phyloP scores from a whole-genome alignment of 805 yeast species.

The Nakazawaea wickerhamii region DNA sequence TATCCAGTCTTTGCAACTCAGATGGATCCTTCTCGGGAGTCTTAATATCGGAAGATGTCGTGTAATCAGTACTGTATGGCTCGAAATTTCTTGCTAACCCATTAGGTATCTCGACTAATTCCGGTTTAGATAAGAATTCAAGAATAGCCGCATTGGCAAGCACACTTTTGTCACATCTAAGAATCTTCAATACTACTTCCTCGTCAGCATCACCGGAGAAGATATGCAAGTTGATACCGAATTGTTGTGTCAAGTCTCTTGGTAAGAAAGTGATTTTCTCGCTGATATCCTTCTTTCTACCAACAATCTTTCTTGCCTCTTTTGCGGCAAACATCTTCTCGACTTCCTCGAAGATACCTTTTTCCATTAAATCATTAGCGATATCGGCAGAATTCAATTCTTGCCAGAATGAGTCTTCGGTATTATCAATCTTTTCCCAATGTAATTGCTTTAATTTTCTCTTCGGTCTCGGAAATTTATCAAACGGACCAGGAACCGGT shows the following conservation, averaged over 20 bases:
- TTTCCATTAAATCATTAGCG: conserved; percentile 44
- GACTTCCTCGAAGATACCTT: conserved; percentile 62
- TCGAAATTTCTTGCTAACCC: conserved; percentile 50
- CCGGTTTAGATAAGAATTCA: conserved; percentile 69
- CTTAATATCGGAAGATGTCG: conserved; percentile 22
- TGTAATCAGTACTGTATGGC: conserved; percentile 56
- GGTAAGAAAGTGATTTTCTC: conserved; percentile 54
- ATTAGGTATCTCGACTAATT: conserved; percentile 53
- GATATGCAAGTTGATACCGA: conserved; percentile 70
- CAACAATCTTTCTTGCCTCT: conserved; percentile 38
- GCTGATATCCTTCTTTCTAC: conserved; percentile 28
- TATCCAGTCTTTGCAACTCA: conserved; percentile 63
- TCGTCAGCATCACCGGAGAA: conserved; percentile 49
- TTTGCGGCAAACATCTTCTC: conserved; percentile 53
- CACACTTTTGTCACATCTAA: conserved; percentile 55
- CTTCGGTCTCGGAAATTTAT: conserved; percentile 60
- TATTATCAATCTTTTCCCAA: conserved; percentile 89
- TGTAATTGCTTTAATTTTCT: conserved; percentile 88
- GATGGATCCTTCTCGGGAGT: conserved; percentile 49
- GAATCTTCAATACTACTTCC: conserved; percentile 48
- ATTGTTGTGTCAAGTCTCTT: conserved; percentile 71
- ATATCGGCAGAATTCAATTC: conserved; percentile 40
- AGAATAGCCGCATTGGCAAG: conserved; percentile 50
- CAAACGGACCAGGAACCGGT: conserved; percentile 31
- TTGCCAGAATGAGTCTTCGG: conserved; percentile 85